phyloP scores from a whole-genome alignment of 2,329 filamentous ascomycete genomes.

The Penicillium verrucosum region DNA sequence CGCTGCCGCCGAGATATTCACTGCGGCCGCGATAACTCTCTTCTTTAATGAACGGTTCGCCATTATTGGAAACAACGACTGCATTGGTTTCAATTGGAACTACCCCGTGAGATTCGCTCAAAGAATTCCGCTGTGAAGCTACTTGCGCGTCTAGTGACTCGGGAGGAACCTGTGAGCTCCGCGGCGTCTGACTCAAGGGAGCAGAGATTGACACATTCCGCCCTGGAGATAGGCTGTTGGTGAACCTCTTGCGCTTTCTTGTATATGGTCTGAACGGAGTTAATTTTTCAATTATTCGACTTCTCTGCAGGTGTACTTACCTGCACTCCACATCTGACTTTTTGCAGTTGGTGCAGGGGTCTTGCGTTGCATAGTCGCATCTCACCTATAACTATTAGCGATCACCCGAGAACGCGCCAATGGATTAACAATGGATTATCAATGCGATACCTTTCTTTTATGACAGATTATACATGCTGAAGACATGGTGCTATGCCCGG shows the following conservation, averaged over 20 bases:
- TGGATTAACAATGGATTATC: slow-evolving; percentile 20
- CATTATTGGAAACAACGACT: slow-evolving; percentile 7
- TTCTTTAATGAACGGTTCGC: slow-evolving; percentile 22
- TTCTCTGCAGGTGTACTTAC: slow-evolving; percentile 11
- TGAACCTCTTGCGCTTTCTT: slow-evolving; percentile 36
- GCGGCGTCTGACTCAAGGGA: slow-evolving; percentile 23
- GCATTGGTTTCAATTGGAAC: neutral
- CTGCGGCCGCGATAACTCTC: slow-evolving; percentile 28
- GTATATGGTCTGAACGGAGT: slow-evolving; percentile 23
- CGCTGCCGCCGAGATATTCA: slow-evolving; percentile 25
- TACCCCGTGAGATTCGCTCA: slow-evolving; percentile 1
- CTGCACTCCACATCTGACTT: slow-evolving; percentile 25
- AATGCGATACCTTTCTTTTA: slow-evolving; percentile 40
- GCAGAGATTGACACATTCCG: slow-evolving; percentile 13
- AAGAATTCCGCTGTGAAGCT: slow-evolving; percentile 7
- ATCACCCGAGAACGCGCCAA: neutral
- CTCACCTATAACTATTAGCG: slow-evolving; percentile 23
- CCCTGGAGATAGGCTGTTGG: slow-evolving; percentile 32
- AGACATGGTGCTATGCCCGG: slow-evolving; percentile 16
- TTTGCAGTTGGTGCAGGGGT: slow-evolving; percentile 27
- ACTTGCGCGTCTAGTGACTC: slow-evolving; percentile 7
- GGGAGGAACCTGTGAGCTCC: slow-evolving; percentile 18
- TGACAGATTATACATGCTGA: slow-evolving; percentile 43
- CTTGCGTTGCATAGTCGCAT: slow-evolving; percentile 27
- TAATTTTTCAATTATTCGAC: neutral